Evolutionary conservation across 78 protist species (phyloP).

Genomic region (Tieghemostelium lacteum): DNA sequence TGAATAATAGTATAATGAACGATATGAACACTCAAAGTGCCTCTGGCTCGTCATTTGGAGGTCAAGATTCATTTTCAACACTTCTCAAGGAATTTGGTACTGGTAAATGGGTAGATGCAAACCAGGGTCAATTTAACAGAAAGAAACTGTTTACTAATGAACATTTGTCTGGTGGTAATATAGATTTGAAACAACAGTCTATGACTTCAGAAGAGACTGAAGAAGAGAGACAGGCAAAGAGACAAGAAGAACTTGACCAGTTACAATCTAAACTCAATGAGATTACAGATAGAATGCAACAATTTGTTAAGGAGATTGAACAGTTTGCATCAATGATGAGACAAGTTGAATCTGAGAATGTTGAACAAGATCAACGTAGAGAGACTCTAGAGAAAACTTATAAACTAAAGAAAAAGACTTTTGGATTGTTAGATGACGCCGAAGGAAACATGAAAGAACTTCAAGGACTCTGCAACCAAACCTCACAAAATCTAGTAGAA

Average conservation of each 20-base stretch:
- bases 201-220: conserved; percentile 29
- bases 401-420: conserved; percentile 79
- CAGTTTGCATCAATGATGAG: conserved; percentile 32
- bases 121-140: conserved; percentile 54
- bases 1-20: conserved; percentile 44
- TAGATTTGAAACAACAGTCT: not conserved
- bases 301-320: not conserved
- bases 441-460: conserved; percentile 67
- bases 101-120: conserved; percentile 10
- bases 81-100: conserved; percentile 16
- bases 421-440: conserved; percentile 78
- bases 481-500: conserved; percentile 51
- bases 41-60: not conserved
- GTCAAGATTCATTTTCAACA: not conserved
- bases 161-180: not conserved
- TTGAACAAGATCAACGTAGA: conserved; percentile 49
- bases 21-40: conserved; percentile 9
- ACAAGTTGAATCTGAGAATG: conserved; percentile 42
- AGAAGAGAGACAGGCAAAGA: conserved; percentile 62
- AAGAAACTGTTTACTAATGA: conserved; percentile 71
- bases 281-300: not conserved
- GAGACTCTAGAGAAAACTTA: conserved; percentile 74
- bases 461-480: conserved; percentile 51
- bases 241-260: conserved; percentile 57
- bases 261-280: conserved; percentile 36